phyloP scores from a whole-genome alignment of 2,329 filamentous ascomycete genomes.

The Cercospora sp. region DNA sequence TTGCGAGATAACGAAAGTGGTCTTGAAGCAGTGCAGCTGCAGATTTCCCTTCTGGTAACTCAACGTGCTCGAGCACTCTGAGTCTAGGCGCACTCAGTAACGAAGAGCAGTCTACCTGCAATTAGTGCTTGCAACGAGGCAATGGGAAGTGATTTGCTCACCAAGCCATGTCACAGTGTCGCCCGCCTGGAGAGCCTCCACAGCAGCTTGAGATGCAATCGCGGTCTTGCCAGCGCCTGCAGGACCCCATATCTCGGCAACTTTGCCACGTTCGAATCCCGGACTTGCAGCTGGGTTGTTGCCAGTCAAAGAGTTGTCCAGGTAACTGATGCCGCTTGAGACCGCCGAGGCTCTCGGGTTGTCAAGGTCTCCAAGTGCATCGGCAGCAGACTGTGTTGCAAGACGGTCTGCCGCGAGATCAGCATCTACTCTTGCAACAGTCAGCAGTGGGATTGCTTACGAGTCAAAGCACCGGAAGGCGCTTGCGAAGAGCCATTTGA shows the following conservation, averaged over 20 bases:
- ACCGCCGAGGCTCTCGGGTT: neutral
- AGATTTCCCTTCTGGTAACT: neutral
- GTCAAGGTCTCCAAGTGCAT: slow-evolving; percentile 13
- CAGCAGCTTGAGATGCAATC: slow-evolving; percentile 56
- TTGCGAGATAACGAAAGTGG: slow-evolving; percentile 63
- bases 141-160: neutral
- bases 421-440: neutral
- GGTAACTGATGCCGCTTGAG: slow-evolving; percentile 16
- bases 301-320: slow-evolving; percentile 19
- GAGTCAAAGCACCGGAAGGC: slow-evolving; percentile 3
- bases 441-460: neutral
- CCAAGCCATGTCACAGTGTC: slow-evolving; percentile 72
- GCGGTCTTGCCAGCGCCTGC: slow-evolving; percentile 83
- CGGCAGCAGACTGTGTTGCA: slow-evolving; percentile 20
- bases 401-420: slow-evolving; percentile 16
- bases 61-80: neutral
- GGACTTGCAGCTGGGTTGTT: slow-evolving; percentile 34
- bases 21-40: neutral
- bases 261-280: slow-evolving; percentile 72
- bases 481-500: slow-evolving; percentile 4
- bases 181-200: slow-evolving; percentile 61
- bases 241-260: slow-evolving; percentile 86
- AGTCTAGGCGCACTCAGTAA: slow-evolving; percentile 16
- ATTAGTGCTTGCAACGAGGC: neutral
- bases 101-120: slow-evolving; percentile 16